Evolutionary conservation across 495 filamentous ascomycete species (phyloP).

Genomic region (Penicillium canariense): DNA sequence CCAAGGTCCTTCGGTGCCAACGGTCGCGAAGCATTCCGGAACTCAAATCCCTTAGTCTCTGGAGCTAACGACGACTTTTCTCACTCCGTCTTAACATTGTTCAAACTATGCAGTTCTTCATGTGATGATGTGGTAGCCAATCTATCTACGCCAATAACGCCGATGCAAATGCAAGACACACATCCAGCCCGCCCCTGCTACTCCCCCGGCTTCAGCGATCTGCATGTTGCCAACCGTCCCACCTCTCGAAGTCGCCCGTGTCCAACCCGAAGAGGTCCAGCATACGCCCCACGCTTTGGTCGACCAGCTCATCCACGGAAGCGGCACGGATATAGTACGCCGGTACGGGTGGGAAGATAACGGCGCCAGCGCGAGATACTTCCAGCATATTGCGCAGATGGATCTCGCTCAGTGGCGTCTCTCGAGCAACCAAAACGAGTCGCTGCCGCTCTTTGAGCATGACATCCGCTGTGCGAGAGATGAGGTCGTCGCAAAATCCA

Average conservation of each 20-base stretch:
- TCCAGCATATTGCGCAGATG: conserved; percentile 47
- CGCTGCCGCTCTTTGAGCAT: conserved; percentile 44
- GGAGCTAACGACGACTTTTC: too few species aligned
- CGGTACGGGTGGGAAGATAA: conserved; percentile 46
- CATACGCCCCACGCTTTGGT: conserved; percentile 46
- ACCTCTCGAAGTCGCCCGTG: conserved; percentile 40
- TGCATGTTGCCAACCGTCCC: conserved; percentile 37
- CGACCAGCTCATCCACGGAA: conserved; percentile 37
- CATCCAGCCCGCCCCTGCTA: background rate
- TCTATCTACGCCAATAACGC: background rate
- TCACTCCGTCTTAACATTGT: too few species aligned
- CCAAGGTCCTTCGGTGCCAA: background rate
- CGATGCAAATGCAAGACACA: background rate
- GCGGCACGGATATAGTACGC: conserved; percentile 40
- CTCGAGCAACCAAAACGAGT: conserved; percentile 41
- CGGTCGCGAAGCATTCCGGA: background rate
- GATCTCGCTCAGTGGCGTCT: conserved; percentile 47
- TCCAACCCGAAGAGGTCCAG: conserved; percentile 47
- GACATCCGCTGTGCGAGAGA: conserved; percentile 45
- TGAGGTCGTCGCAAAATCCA: conserved; percentile 41
- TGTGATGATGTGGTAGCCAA: background rate
- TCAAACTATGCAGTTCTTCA: background rate
- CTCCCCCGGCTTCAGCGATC: background rate
- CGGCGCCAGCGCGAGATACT: conserved; percentile 33
- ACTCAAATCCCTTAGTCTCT: too few species aligned